These are phyloP conservation scores for Fusarium sp. DNA, from an alignment of 2,329 filamentous ascomycete species.

Conservation along the genomic window DNA sequence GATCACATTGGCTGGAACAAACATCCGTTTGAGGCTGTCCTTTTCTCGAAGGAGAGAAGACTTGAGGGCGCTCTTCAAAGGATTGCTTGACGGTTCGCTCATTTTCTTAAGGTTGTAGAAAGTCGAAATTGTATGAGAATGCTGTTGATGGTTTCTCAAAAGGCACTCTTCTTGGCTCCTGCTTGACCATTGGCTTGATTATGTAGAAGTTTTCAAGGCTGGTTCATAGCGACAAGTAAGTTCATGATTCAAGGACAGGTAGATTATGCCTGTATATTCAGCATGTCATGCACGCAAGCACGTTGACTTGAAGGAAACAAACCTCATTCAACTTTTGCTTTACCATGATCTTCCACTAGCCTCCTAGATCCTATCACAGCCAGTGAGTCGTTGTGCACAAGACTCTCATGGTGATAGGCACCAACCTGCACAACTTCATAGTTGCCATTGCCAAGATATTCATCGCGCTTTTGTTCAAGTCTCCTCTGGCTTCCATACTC, in stretches of 20 bases:
- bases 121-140: neutral
- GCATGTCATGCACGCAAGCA: neutral
- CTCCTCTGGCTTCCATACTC: neutral
- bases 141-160: neutral
- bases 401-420: neutral
- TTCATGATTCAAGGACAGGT: neutral
- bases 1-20: neutral
- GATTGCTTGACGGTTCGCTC: neutral
- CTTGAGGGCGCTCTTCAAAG: neutral
- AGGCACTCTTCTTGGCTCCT: neutral
- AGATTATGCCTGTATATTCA: neutral
- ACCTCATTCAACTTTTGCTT: neutral
- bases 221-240: neutral
- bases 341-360: neutral
- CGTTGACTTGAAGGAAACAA: neutral
- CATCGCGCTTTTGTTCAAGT: neutral
- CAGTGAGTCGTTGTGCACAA: accelerated
- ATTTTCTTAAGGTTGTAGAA: neutral
- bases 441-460: neutral
- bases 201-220: neutral
- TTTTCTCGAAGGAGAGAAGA: neutral
- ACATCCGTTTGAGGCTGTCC: neutral
- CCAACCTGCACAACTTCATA: neutral
- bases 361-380: neutral
- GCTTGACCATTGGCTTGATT: neutral